Evolutionary conservation across 768 basidiomycete genomes (phyloP).

Genomic region (Lactarius quietus): DNA sequence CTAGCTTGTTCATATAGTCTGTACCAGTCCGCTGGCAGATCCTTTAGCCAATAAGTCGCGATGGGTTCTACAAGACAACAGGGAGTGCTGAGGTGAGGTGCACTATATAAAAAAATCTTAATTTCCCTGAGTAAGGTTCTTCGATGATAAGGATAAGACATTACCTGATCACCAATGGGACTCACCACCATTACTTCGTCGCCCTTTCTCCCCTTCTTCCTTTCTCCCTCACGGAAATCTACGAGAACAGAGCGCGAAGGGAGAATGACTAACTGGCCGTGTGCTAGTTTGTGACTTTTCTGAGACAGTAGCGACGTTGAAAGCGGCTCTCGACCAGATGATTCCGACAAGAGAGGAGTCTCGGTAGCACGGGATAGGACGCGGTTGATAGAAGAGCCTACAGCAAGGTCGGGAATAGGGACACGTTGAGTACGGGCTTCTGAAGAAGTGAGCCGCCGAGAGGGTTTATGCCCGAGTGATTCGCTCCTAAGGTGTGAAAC

Average conservation of each 20-base stretch:
- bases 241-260: conserved; percentile 49
- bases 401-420: not conserved
- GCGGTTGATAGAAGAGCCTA: not conserved
- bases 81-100: conserved; percentile 49
- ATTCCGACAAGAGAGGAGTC: not conserved
- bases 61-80: conserved; percentile 46
- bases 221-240: conserved; percentile 55
- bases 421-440: not conserved
- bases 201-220: conserved; percentile 44
- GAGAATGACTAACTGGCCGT: conserved; percentile 49
- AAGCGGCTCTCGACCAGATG: conserved; percentile 6
- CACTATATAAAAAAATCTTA: conserved; percentile 45
- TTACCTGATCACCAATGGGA: conserved; percentile 39
- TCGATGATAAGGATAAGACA: not conserved
- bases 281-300: conserved; percentile 45
- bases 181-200: conserved; percentile 45
- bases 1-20: conserved; percentile 47
- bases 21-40: conserved; percentile 43
- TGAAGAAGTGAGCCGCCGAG: conserved; percentile 1
- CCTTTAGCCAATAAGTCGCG: conserved; percentile 34
- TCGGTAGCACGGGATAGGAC: not conserved
- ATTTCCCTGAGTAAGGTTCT: conserved; percentile 2
- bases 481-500: not conserved
- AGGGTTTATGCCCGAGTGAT: not conserved
- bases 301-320: conserved; percentile 31